Conservation (phyloP, 1,284 basidiomycete genomes). For the Cronartium ribicola region DNA sequence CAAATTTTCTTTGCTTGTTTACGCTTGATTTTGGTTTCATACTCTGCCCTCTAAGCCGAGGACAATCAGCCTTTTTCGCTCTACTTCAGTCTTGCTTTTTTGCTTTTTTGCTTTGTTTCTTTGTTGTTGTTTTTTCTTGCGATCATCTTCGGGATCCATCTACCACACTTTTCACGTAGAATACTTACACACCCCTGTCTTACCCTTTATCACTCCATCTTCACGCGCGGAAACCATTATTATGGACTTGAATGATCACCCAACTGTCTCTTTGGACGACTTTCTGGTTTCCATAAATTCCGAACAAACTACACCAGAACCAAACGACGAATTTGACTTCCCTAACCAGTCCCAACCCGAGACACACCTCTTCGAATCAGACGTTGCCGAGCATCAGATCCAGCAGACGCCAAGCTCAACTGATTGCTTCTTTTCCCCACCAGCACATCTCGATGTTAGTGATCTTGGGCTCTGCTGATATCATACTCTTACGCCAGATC, state of each 20-base stretch:
- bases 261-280: conserved; percentile 31
- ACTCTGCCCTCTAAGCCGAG: not conserved
- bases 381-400: not conserved
- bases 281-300: conserved; percentile 23
- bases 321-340: conserved; percentile 4
- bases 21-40: conserved; percentile 3
- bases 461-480: not conserved
- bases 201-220: not conserved
- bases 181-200: not conserved
- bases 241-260: conserved; percentile 31
- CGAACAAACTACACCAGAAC: not conserved
- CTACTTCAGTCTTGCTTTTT: not conserved
- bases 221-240: not conserved
- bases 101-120: not conserved
- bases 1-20: conserved; percentile 3
- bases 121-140: conserved; percentile 5
- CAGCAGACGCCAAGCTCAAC: not conserved
- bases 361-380: not conserved
- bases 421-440: conserved; percentile 1
- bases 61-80: conserved; percentile 5
- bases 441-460: conserved; percentile 7
- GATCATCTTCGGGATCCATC: no score
- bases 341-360: not conserved
- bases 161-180: conserved; percentile 4
- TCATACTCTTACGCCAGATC: not conserved